These are phyloP conservation scores for Puccinia polysora DNA, from an alignment of 1,284 basidiomycete species.

Conservation along the genomic window DNA sequence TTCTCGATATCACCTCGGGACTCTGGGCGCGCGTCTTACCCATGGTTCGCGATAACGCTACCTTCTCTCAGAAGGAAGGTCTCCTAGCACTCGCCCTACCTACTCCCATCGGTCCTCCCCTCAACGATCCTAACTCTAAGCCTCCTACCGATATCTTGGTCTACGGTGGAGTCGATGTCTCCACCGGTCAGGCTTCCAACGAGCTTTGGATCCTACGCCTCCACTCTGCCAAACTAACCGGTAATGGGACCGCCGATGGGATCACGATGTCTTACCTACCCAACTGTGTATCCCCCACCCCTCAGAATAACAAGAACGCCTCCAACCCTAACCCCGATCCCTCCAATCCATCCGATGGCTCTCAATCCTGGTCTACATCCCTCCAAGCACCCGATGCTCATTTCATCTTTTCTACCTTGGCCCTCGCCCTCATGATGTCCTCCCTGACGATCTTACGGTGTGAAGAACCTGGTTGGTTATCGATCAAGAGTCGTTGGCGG, in stretches of 20 bases:
- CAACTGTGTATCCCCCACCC: slow-evolving; percentile 24
- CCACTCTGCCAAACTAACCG: slow-evolving; percentile 61
- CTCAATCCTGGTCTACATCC: not conserved
- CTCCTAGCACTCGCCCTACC: slow-evolving; percentile 66
- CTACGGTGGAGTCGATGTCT: slow-evolving; percentile 66
- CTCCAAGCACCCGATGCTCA: slow-evolving; percentile 6
- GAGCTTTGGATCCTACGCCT: slow-evolving; percentile 71
- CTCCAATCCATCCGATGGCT: not conserved
- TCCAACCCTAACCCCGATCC: not conserved
- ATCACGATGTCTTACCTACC: slow-evolving; percentile 24
- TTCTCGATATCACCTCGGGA: slow-evolving; percentile 63
- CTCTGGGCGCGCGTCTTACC: slow-evolving; percentile 70
- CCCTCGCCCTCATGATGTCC: slow-evolving; percentile 6
- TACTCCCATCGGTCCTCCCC: slow-evolving; percentile 57
- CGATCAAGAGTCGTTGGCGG: slow-evolving; percentile 14
- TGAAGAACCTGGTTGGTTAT: slow-evolving; percentile 29
- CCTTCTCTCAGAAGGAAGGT: slow-evolving; percentile 59
- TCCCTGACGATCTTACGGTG: slow-evolving; percentile 20
- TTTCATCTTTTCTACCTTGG: slow-evolving; percentile 10
- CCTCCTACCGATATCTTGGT: slow-evolving; percentile 70
- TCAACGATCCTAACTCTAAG: slow-evolving; percentile 55
- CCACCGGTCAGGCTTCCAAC: slow-evolving; percentile 62
- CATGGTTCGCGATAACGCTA: slow-evolving; percentile 63
- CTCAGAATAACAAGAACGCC: slow-evolving; percentile 1
- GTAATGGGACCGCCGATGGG: slow-evolving; percentile 22